Evolutionary conservation across 2,329 filamentous ascomycete genomes (phyloP), one percentile per base, ranked within the genome.

Genomic region (Neonectria coccinea): DNA sequence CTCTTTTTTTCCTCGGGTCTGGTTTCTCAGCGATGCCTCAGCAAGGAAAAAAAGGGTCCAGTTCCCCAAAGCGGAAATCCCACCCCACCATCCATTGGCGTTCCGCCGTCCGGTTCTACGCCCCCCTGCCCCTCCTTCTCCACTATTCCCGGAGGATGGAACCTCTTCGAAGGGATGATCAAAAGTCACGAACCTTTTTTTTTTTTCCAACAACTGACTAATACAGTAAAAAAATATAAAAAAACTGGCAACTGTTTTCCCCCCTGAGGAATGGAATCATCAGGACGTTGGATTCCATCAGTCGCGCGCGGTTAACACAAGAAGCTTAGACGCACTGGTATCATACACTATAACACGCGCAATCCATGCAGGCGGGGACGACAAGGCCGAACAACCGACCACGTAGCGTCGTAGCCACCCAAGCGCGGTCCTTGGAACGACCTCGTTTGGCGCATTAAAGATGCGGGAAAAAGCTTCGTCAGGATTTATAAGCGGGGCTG

Each of bases 401-500:
- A 39, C 36, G 36, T 3, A 39, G 29, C 29, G 25, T 25, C 25
- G 25, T 25, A 25, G 25, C 25, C 25, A 25, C 25, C 25, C 25
- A 25, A 25, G 25, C 5, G 25, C 25, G 36, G 36, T 39, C 6
- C 36, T 39, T 16, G 2, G 25, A 16, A 39, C 14, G 6, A 39
- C 16, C 36, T 39, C 36, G 36, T n/a, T 39, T n/a, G 36, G 36
- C 36, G 14, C 36, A 39, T 20, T 11, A 18, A 11, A 42, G n/a
- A 42, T 42, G 39, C 39, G n/a, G 14, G 41, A 44, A 59, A 54
- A 54, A 44, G 47, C 55, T 63, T 63, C 55, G 60, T 63, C 22
- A 63, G 48, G 55, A 63, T 59, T 63, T 44, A 59, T 63, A 63
- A 63, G 55, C 60, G 55, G 50, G 60, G 50, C 55, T 63, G 55